phyloP scores from a whole-genome alignment of 2,329 filamentous ascomycete species.

The Xylaria sp. region DNA sequence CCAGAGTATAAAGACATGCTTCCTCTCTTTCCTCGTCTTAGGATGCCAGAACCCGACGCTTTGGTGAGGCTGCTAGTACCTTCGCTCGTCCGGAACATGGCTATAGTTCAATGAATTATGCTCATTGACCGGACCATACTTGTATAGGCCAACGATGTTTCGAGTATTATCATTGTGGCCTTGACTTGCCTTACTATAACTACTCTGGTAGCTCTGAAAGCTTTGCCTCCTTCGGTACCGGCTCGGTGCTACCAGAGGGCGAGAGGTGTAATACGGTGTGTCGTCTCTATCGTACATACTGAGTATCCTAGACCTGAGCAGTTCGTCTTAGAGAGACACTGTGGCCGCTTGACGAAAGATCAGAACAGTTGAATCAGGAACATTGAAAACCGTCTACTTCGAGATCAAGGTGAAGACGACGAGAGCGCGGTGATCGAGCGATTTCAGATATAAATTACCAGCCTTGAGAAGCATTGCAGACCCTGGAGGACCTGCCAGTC shows the following conservation, averaged over 20 bases:
- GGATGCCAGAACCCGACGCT: constrained; percentile 46
- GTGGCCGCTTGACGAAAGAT: background rate
- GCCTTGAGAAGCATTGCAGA: no score
- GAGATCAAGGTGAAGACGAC: background rate
- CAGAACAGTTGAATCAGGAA: background rate
- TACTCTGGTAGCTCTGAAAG: constrained; percentile 13
- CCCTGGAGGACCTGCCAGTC: background rate
- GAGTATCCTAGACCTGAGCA: background rate
- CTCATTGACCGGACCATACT: constrained; percentile 31
- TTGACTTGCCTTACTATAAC: constrained; percentile 9
- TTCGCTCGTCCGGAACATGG: background rate
- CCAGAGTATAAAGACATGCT: constrained; percentile 40
- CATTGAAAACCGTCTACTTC: background rate
- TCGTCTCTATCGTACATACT: constrained; percentile 11
- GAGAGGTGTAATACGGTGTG: constrained; percentile 24
- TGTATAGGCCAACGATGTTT: constrained; percentile 19
- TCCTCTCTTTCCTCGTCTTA: constrained; percentile 39
- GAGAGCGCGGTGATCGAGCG: background rate
- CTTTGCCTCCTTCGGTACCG: constrained; percentile 5
- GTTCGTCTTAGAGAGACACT: background rate
- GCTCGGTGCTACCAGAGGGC: constrained; percentile 27
- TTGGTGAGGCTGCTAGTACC: constrained; percentile 33
- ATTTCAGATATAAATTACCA: background rate
- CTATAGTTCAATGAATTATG: constrained; percentile 20
- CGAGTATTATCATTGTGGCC: constrained; percentile 27